Conservation (phyloP, 2,329 filamentous ascomycete species). For the Fusarium drepaniforme region DNA sequence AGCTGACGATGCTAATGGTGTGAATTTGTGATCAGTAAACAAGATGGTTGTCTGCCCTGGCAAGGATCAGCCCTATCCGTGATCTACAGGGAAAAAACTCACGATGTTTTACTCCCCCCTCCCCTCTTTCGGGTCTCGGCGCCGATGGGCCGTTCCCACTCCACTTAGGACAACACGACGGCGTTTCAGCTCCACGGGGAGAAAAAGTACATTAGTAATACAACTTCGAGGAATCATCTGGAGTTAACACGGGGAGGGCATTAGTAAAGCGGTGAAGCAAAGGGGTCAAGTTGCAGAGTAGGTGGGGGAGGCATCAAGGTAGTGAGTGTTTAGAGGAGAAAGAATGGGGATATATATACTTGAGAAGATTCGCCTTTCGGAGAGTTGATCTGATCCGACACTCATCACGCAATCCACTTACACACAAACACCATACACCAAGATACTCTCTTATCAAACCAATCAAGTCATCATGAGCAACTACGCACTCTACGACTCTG, state of each 20-base stretch:
- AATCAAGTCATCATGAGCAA: slow-evolving; percentile 38
- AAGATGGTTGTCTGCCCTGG: not conserved
- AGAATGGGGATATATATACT: slow-evolving; percentile 28
- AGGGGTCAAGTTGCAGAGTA: not conserved
- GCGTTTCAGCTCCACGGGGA: not conserved
- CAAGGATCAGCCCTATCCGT: not conserved
- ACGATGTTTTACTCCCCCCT: slow-evolving; percentile 1
- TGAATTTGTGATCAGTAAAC: not conserved
- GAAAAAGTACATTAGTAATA: slow-evolving; percentile 31
- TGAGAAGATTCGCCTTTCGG: not conserved
- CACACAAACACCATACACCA: slow-evolving; percentile 20
- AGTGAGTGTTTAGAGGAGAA: too few relatives aligned
- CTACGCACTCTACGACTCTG: slow-evolving; percentile 57
- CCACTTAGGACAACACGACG: not conserved
- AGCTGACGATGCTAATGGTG: not conserved
- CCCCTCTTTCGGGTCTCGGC: slow-evolving; percentile 20
- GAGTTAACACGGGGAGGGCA: not conserved
- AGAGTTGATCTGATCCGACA: not conserved
- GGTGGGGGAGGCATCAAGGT: not conserved
- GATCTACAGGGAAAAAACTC: not conserved
- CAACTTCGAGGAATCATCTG: not conserved
- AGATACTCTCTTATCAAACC: not conserved
- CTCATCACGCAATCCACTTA: slow-evolving; percentile 36
- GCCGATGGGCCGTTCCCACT: slow-evolving; percentile 17
- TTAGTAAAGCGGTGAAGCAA: slow-evolving; percentile 32